phyloP scores from a whole-genome alignment of 2,329 filamentous ascomycete genomes.

The Stachybotrys echinatus region DNA sequence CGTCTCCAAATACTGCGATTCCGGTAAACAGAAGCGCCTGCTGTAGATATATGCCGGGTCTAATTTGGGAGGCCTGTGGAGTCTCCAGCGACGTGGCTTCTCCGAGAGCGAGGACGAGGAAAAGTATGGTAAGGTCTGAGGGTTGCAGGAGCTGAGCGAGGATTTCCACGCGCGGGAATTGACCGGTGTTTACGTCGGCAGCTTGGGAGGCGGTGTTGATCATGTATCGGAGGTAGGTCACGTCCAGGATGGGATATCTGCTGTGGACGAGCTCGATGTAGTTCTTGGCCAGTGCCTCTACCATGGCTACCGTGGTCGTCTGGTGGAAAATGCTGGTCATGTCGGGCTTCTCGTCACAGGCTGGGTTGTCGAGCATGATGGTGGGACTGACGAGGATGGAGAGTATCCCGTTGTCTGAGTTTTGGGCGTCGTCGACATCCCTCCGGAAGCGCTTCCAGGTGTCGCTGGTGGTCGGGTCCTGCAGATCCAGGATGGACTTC shows the following conservation, averaged over 20 bases:
- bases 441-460: not conserved
- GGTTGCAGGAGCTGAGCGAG: not conserved
- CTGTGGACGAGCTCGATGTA: not conserved
- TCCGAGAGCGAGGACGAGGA: not conserved
- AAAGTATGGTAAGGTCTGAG: not conserved
- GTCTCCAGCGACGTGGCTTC: not conserved
- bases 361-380: not conserved
- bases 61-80: not conserved
- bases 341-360: not conserved
- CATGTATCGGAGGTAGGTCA: not conserved
- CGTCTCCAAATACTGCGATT: not conserved
- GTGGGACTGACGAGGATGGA: not conserved
- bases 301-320: not conserved
- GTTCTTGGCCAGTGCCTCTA: not conserved
- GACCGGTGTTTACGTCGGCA: not conserved
- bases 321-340: not conserved
- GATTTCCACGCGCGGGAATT: not conserved
- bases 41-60: not conserved
- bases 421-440: not conserved
- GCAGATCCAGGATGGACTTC: not conserved
- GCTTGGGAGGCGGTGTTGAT: not conserved
- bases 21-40: not conserved
- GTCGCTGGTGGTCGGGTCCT: not conserved
- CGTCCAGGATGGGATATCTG: not conserved
- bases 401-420: not conserved